Conservation (phyloP, 1,284 basidiomycete genomes). For the Apiotrichum sp. region DNA sequence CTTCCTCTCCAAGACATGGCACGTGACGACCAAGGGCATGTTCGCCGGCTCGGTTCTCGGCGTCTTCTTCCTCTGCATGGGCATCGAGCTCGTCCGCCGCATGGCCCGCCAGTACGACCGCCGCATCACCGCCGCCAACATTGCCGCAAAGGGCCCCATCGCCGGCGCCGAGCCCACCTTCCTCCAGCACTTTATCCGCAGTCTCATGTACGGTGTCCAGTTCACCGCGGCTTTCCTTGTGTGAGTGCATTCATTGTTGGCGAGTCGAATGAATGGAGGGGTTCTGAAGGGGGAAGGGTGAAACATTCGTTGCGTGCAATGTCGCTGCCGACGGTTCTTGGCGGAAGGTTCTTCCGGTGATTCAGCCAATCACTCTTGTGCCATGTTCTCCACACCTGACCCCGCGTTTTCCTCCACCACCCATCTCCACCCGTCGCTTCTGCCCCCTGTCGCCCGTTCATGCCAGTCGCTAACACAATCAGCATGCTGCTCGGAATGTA, state of each 20-base stretch:
- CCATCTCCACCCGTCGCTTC: too few relatives aligned
- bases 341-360: too few relatives aligned
- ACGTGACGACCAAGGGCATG: slow-evolving; percentile 36
- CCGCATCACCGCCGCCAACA: slow-evolving; percentile 22
- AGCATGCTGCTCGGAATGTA: slow-evolving; percentile 48
- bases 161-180: slow-evolving; percentile 15
- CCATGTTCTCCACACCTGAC: too few relatives aligned
- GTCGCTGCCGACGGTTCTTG: too few relatives aligned
- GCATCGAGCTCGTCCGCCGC: slow-evolving; percentile 44
- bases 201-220: slow-evolving; percentile 40
- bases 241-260: slow-evolving; percentile 26
- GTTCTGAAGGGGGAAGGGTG: too few relatives aligned
- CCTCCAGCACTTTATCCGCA: slow-evolving; percentile 38
- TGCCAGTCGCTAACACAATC: neutral
- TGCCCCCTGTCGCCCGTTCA: too few relatives aligned
- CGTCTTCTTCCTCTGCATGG: slow-evolving; percentile 46
- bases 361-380: too few relatives aligned
- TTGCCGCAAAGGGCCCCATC: neutral
- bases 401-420: too few relatives aligned
- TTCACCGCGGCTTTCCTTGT: slow-evolving; percentile 46
- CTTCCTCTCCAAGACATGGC: slow-evolving; percentile 46
- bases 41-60: slow-evolving; percentile 47
- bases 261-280: too few relatives aligned
- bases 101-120: slow-evolving; percentile 46
- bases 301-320: too few relatives aligned